Conservation (phyloP, 2,329 filamentous ascomycete genomes). For the Alternaria arbusti region DNA sequence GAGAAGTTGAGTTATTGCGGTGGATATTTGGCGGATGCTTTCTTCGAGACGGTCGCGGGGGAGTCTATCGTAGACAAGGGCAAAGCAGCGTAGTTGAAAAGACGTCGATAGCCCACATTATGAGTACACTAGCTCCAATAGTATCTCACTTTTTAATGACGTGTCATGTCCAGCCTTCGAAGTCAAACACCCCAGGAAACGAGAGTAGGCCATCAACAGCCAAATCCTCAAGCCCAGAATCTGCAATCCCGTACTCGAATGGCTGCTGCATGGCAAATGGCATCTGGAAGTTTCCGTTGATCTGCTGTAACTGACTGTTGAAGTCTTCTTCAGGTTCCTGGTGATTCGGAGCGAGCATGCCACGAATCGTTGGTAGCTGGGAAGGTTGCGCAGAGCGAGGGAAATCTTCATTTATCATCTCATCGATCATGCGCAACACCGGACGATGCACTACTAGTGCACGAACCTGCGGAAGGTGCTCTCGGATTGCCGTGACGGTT, state of each 20-base stretch:
- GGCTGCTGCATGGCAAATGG: conserved; percentile 18
- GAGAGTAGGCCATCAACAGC: conserved; percentile 15
- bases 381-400: conserved; percentile 4
- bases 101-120: background rate
- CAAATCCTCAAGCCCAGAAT: conserved; percentile 4
- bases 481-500: conserved; percentile 9
- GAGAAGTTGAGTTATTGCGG: conserved; percentile 48
- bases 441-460: conserved; percentile 24
- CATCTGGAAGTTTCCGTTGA: conserved; percentile 14
- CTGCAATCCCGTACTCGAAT: conserved; percentile 2
- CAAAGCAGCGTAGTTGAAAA: background rate
- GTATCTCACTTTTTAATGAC: too few species aligned
- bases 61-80: conserved; percentile 24
- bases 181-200: conserved; percentile 21
- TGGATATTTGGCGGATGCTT: conserved; percentile 47
- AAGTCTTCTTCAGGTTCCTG: background rate
- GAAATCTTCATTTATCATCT: conserved; percentile 26
- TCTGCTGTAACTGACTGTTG: background rate
- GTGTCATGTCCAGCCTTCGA: conserved; percentile 7
- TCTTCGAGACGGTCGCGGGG: conserved; percentile 45
- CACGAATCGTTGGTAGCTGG: conserved; percentile 8
- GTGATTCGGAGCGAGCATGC: conserved; percentile 4
- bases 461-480: conserved; percentile 16
- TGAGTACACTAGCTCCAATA: background rate
- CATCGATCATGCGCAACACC: conserved; percentile 26